These are phyloP conservation scores for Diaporthe australafricana DNA, from an alignment of 2,329 filamentous ascomycete species.

Conservation along the genomic window DNA sequence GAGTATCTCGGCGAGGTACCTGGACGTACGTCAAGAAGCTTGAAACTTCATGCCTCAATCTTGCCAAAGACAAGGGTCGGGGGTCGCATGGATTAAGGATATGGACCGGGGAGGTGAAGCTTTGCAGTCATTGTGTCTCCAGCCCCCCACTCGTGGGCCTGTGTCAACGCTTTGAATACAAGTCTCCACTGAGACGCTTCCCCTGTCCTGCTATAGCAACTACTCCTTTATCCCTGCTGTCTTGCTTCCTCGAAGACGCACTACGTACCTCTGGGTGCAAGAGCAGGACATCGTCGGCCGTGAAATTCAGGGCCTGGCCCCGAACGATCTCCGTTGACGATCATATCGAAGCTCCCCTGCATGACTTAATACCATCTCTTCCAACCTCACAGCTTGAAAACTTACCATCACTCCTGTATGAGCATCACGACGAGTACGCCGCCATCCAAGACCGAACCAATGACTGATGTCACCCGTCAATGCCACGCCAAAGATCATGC, in stretches of 20 bases:
- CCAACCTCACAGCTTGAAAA: background rate
- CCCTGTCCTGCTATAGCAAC: constrained; percentile 29
- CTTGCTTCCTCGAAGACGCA: constrained; percentile 28
- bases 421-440: constrained; percentile 8
- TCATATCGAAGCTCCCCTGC: constrained; percentile 25
- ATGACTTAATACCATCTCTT: background rate
- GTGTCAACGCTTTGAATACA: constrained; percentile 28
- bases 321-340: constrained; percentile 30
- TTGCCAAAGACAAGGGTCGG: constrained; percentile 26
- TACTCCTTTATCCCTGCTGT: constrained; percentile 28
- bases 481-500: constrained; percentile 32
- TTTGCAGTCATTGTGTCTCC: constrained; percentile 28
- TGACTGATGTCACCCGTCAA: constrained; percentile 33
- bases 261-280: constrained; percentile 31
- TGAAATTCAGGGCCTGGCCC: constrained; percentile 32
- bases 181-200: constrained; percentile 22
- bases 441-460: constrained; percentile 15
- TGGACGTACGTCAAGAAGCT: constrained; percentile 11
- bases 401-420: constrained; percentile 13
- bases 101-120: constrained; percentile 26
- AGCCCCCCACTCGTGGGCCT: constrained; percentile 34
- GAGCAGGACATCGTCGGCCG: constrained; percentile 27
- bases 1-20: constrained; percentile 22
- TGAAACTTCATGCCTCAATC: constrained; percentile 28
- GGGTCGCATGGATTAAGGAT: constrained; percentile 31